phyloP scores from a whole-genome alignment of 306 rosid genomes.

The Dryas alaskensis region DNA sequence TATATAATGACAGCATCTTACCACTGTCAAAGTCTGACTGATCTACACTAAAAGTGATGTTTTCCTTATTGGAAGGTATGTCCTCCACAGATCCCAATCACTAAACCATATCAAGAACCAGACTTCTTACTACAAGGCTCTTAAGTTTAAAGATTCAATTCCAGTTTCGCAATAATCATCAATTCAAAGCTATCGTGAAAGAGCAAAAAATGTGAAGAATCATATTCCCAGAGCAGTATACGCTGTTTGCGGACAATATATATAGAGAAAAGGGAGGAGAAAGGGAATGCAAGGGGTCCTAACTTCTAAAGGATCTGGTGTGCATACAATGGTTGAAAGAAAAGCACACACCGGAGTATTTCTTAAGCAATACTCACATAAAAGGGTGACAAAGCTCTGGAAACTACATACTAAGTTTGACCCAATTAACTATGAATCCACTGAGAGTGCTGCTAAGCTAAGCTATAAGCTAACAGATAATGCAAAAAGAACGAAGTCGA shows the following conservation, averaged over 20 bases:
- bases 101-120: conserved; percentile 1
- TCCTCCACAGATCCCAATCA: background rate
- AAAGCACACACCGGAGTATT: background rate
- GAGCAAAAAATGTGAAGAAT: background rate
- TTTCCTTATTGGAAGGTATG: background rate
- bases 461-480: background rate
- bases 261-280: background rate
- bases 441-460: background rate
- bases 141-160: background rate
- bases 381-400: background rate
- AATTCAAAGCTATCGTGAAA: background rate
- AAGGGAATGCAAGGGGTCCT: background rate
- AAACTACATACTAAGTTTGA: background rate
- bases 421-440: background rate
- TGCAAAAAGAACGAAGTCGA: background rate
- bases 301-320: background rate
- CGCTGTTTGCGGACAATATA: background rate
- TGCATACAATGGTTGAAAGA: background rate
- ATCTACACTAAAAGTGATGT: background rate
- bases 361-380: background rate
- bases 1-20: background rate
- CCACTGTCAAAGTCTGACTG: background rate
- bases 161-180: background rate
- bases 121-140: background rate
- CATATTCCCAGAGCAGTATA: background rate